These are phyloP conservation scores for Exophiala viscosa DNA, from an alignment of 2,329 filamentous ascomycete species.

Conservation along the genomic window DNA sequence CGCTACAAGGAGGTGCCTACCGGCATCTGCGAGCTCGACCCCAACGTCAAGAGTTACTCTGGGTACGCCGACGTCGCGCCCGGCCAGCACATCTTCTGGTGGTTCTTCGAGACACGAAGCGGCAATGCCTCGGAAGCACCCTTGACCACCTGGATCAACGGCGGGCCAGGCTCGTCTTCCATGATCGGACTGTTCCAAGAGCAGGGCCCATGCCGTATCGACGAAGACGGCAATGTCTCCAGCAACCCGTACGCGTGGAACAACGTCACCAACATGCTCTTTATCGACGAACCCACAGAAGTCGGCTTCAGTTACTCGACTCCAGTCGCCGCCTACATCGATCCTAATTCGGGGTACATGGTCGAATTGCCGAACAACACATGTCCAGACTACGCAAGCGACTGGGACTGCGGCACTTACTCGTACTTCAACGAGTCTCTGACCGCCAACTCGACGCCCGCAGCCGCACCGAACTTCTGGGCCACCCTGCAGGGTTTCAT, in stretches of 20 bases:
- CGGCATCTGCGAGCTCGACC: slow-evolving; percentile 46
- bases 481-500: slow-evolving; percentile 29
- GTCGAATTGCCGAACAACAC: slow-evolving; percentile 25
- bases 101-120: slow-evolving; percentile 43
- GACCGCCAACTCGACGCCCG: slow-evolving; percentile 26
- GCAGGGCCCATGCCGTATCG: slow-evolving; percentile 36
- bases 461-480: slow-evolving; percentile 29
- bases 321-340: slow-evolving; percentile 25
- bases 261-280: slow-evolving; percentile 45
- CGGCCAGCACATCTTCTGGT: slow-evolving; percentile 46
- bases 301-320: slow-evolving; percentile 56
- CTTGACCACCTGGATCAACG: slow-evolving; percentile 41
- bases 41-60: slow-evolving; percentile 55
- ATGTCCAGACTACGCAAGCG: slow-evolving; percentile 26
- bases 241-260: slow-evolving; percentile 37
- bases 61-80: slow-evolving; percentile 58
- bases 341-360: slow-evolving; percentile 16
- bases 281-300: slow-evolving; percentile 64
- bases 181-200: slow-evolving; percentile 37
- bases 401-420: slow-evolving; percentile 27
- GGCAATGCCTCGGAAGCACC: slow-evolving; percentile 31
- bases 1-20: slow-evolving; percentile 49
- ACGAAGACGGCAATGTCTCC: slow-evolving; percentile 37
- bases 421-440: slow-evolving; percentile 25
- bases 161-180: slow-evolving; percentile 32